Evolutionary conservation across 2,329 filamentous ascomycete genomes (phyloP).

Genomic region (Fusarium cyanostomum): DNA sequence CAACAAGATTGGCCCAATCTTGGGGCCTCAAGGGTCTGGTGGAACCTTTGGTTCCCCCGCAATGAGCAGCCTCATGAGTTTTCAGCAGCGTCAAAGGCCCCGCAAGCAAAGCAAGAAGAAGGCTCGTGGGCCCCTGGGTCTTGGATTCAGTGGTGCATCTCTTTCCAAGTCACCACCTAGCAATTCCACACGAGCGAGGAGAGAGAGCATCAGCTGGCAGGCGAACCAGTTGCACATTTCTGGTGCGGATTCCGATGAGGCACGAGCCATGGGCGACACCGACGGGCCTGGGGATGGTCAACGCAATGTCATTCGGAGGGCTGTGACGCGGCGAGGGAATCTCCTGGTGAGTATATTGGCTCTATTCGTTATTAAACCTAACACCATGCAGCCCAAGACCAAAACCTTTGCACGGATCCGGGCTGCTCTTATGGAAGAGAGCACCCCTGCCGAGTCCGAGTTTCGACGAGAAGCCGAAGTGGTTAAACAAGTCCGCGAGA

Average conservation of each 20-base stretch:
- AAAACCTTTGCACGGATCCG: conserved; percentile 94
- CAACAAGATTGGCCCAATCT: conserved; percentile 64
- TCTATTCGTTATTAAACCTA: conserved; percentile 33
- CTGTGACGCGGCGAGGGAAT: conserved; percentile 88
- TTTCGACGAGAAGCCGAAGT: conserved; percentile 93
- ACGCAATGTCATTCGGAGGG: conserved; percentile 80
- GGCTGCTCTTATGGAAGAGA: conserved; percentile 88
- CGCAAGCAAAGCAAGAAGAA: conserved; percentile 72
- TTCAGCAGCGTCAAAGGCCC: conserved; percentile 79
- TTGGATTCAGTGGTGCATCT: conserved; percentile 60
- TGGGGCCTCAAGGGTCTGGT: conserved; percentile 59
- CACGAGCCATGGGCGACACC: conserved; percentile 72
- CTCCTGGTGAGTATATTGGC: conserved; percentile 71
- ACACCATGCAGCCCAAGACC: conserved; percentile 79
- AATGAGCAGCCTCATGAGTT: conserved; percentile 81
- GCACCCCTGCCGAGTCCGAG: conserved; percentile 87
- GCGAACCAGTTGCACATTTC: conserved; percentile 88
- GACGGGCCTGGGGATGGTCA: conserved; percentile 64
- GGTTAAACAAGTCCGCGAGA: conserved; percentile 92
- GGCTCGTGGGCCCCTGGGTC: conserved; percentile 57
- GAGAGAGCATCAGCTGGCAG: conserved; percentile 90
- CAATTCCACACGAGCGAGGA: conserved; percentile 63
- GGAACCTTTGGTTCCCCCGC: conserved; percentile 76
- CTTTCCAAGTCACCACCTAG: conserved; percentile 80
- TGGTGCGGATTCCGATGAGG: conserved; percentile 73